These are phyloP conservation scores for Balamuthia mandrillaris DNA, from an alignment of 208 protist genomes.

Conservation along the genomic window DNA sequence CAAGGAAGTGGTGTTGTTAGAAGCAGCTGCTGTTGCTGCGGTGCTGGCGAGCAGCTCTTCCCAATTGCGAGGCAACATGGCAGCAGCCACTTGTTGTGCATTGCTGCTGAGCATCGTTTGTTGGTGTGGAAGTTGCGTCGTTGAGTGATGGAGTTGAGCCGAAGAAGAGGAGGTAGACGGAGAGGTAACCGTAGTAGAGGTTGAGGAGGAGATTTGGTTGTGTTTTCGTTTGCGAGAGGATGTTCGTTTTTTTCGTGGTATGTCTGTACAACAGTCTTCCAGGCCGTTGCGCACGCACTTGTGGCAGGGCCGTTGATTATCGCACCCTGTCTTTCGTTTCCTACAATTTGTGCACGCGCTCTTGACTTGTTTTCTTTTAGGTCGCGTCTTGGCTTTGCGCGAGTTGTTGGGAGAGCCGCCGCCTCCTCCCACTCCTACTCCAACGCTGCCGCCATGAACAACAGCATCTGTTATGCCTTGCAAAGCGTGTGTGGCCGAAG, in stretches of 20 bases:
- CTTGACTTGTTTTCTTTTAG: not conserved
- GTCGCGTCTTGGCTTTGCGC: not conserved
- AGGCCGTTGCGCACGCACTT: not conserved
- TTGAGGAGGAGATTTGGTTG: no score
- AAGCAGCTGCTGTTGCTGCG: no score
- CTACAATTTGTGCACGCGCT: not conserved
- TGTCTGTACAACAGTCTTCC: not conserved
- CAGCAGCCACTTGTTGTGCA: no score
- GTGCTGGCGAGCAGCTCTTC: no score
- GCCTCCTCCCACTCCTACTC: not conserved
- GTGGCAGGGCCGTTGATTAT: not conserved
- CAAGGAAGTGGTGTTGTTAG: no score
- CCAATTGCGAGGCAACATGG: no score
- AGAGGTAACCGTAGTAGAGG: not conserved
- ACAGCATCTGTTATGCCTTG: no score
- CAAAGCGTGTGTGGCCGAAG: no score
- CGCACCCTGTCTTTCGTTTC: constrained; percentile 1
- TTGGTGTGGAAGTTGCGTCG: not conserved
- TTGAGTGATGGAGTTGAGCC: not conserved
- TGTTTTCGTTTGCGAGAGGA: not conserved
- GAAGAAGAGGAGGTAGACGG: not conserved
- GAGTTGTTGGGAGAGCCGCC: no score
- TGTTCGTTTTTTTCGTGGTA: constrained; percentile 4
- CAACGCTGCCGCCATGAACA: not conserved
- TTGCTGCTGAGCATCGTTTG: no score